Base-by-base conservation (phyloP, 495 filamentous ascomycete species). In the Evernia prunastri region DNA sequence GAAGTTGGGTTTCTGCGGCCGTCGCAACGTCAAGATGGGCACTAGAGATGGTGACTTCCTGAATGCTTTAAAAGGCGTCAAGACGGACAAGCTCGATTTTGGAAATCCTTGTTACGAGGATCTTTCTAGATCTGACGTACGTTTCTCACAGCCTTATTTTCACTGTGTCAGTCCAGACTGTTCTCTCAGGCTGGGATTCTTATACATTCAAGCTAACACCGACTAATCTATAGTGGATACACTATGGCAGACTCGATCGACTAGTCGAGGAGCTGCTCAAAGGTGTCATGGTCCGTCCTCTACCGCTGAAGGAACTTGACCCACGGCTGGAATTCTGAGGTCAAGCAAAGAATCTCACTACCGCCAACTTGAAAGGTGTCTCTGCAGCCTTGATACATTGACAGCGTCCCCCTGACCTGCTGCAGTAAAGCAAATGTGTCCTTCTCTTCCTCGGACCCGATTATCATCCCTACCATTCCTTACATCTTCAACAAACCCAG, bases 1-100 rank as follows among this genome's bases (percentile, higher is more conserved):
- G 27, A 66, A 64, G 35, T 39, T 69, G 31, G 57, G 53, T n/a
- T 69, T 69, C 25, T 37, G 36, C 33, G 67, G 67, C 5, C 64
- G 64, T 18, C 60, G 57, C 42, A 63, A 56, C 36, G 58, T 68
- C 20, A 35, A 56, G 11, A 42, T 35, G 17, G 31, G 12, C n/a
- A 33, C n/a, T 36, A 62, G 35, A 25, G 59, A 47, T 33, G n/a
- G 40, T 15, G 59, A 58, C 4, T 65, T 68, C 33, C 29, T 60
- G 20, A 23, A 58, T 12, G 58, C 61, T 62, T 42, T 68, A 25
- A 35, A 49, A 25, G 56, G 45, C 10, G 18, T 68, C 39, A 65
- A 63, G 33, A 60, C 66, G 13, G 66, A 68, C 25, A 45, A 51
- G 31, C 43, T 64, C 33, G 23, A 13, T 25, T 49, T 59, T 25